Base-by-base conservation (phyloP, 495 filamentous ascomycete species). In the Xanthoparmelia taractica region DNA sequence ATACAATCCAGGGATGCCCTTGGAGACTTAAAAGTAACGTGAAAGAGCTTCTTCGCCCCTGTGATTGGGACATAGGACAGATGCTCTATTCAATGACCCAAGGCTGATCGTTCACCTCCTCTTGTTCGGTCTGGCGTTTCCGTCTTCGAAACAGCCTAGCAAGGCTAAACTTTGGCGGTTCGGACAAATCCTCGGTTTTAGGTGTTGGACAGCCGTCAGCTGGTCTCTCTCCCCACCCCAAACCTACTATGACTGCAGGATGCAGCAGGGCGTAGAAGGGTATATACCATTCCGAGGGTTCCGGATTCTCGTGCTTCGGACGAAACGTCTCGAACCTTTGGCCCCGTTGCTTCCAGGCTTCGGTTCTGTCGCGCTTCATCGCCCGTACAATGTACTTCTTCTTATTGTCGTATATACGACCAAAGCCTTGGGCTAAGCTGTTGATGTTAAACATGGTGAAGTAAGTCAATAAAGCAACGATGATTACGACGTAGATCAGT, bases 211-310 rank as follows among this genome's bases (percentile, higher is more conserved):
- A 36, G 33, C 40, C 7, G 4, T 63, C 33, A n/a, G 18, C 15
- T 25, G 17, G 20, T 57, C 17, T n/a, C 31, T 37, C 45, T 1
- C 15, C 23, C 33, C 25, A 38, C 13, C 20, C 17, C 8, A 67
- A 31, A 10, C 68, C 63, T 7, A 70, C 12, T 11, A 66, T 36
- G 4, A 61, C 58, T 52, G 48, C 54, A 17, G 68, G 68, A 60
- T 66, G 57, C 25, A 70, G 37, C 43, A 68, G 25, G 29, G 68
- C 61, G 50, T 70, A 70, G 27, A 68, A 56, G 6, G 66, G 63
- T 36, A 70, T 64, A 55, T 70, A 70, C 68, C 68, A 69, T 31
- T 70, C 68, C 23, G 68, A 70, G 6, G 68, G 68, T 57, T 69
- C 61, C 2, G 68, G 66, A 15, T 66, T 67, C 47, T 69, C 64